phyloP scores from a whole-genome alignment of 2,329 filamentous ascomycete genomes.

The Leptodontidium sp. region DNA sequence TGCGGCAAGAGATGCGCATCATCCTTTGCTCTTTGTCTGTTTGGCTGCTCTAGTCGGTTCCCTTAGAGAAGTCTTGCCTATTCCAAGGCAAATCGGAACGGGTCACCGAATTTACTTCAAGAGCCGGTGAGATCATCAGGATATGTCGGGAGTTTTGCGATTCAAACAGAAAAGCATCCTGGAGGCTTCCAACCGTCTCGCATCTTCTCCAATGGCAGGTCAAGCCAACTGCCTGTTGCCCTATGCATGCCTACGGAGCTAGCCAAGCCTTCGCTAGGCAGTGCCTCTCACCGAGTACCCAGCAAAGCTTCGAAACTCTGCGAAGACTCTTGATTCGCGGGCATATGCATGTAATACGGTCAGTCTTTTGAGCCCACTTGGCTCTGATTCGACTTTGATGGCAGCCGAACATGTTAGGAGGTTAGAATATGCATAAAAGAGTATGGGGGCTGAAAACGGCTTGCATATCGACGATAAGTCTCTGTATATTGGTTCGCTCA shows the following conservation, averaged over 20 bases:
- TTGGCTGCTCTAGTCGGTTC: background rate
- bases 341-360: constrained; percentile 20
- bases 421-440: constrained; percentile 11
- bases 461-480: constrained; percentile 18
- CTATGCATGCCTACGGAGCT: constrained; percentile 7
- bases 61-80: background rate
- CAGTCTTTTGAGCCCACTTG: constrained; percentile 2
- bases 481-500: constrained; percentile 11
- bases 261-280: constrained; percentile 2
- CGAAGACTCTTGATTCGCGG: background rate
- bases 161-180: background rate
- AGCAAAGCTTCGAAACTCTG: constrained; percentile 10
- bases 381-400: background rate
- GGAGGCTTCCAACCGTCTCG: background rate
- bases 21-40: background rate
- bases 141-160: background rate
- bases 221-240: background rate
- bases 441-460: constrained; percentile 8
- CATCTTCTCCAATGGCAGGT: background rate
- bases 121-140: background rate
- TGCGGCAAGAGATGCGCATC: background rate
- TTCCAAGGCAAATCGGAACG: background rate
- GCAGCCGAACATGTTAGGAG: background rate
- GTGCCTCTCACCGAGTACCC: constrained; percentile 23
- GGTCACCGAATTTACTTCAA: background rate